Conservation (phyloP, 1,284 basidiomycete genomes). For the Microbotryomycetes sp. region DNA sequence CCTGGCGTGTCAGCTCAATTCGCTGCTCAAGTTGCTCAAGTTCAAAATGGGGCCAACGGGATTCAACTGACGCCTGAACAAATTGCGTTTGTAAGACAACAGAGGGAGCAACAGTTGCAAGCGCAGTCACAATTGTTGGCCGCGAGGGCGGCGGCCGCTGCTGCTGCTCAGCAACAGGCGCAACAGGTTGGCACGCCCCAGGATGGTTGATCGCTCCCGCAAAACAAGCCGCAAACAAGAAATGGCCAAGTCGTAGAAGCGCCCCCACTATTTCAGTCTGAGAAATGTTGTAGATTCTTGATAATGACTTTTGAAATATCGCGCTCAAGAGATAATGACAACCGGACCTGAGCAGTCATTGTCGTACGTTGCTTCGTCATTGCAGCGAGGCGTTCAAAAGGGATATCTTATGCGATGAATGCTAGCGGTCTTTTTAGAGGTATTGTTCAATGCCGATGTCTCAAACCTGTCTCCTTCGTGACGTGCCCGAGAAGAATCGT, state of each 20-base stretch:
- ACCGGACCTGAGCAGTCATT: too few relatives aligned
- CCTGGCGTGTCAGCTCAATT: not conserved
- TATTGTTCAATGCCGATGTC: not conserved
- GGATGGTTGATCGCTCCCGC: too few relatives aligned
- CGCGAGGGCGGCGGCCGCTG: not conserved
- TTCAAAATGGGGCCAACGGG: not conserved
- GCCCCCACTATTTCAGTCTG: too few relatives aligned
- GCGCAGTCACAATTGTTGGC: constrained; percentile 1
- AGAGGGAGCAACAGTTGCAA: constrained; percentile 1
- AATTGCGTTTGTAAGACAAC: not conserved
- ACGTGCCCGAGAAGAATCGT: constrained; percentile 21
- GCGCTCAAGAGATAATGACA: too few relatives aligned
- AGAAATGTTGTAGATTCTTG: too few relatives aligned
- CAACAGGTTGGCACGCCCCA: not conserved
- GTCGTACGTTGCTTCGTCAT: too few relatives aligned
- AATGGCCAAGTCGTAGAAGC: too few relatives aligned
- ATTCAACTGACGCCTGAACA: constrained; percentile 7
- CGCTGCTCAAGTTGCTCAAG: constrained; percentile 4
- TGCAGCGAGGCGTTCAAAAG: too few relatives aligned
- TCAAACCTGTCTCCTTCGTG: constrained; percentile 18
- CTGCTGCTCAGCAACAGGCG: constrained; percentile 1
- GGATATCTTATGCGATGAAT: too few relatives aligned
- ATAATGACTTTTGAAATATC: too few relatives aligned
- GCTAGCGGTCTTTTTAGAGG: too few relatives aligned
- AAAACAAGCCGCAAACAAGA: too few relatives aligned